Conservation (phyloP, 2,329 filamentous ascomycete genomes). For the Colletotrichum abscissum region DNA sequence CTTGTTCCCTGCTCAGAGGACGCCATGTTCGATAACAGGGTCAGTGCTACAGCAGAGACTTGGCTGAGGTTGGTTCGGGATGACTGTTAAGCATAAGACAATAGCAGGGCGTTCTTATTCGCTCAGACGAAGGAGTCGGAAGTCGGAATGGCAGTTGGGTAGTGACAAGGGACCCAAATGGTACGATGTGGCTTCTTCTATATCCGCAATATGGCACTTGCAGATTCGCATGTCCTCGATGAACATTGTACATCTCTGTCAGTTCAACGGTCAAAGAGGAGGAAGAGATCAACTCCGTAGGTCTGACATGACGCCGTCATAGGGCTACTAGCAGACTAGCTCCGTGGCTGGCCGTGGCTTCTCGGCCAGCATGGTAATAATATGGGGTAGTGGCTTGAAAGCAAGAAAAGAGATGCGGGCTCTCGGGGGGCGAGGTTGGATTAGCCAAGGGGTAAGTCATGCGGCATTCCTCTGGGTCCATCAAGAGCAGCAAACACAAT, state of each 20-base stretch:
- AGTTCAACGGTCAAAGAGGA: not conserved
- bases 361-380: constrained; percentile 16
- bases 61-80: constrained; percentile 18
- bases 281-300: not conserved
- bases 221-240: not conserved
- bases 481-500: constrained; percentile 8
- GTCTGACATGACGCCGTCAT: constrained; percentile 27
- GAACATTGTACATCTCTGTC: not conserved
- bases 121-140: constrained; percentile 17
- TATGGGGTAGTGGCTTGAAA: constrained; percentile 8
- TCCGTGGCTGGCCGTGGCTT: constrained; percentile 25
- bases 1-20: constrained; percentile 26
- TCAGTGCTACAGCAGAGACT: constrained; percentile 19
- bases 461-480: constrained; percentile 9
- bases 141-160: constrained; percentile 32
- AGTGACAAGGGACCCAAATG: constrained; percentile 21
- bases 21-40: not conserved
- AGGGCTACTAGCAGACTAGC: constrained; percentile 19
- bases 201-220: not conserved
- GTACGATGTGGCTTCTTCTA: not conserved
- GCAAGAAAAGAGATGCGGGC: not conserved
- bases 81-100: constrained; percentile 32
- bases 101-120: constrained; percentile 11
- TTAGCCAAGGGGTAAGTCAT: constrained; percentile 32
- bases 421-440: constrained; percentile 4